phyloP scores from a whole-genome alignment of 805 yeast genomes.

The Candida verbasci region DNA sequence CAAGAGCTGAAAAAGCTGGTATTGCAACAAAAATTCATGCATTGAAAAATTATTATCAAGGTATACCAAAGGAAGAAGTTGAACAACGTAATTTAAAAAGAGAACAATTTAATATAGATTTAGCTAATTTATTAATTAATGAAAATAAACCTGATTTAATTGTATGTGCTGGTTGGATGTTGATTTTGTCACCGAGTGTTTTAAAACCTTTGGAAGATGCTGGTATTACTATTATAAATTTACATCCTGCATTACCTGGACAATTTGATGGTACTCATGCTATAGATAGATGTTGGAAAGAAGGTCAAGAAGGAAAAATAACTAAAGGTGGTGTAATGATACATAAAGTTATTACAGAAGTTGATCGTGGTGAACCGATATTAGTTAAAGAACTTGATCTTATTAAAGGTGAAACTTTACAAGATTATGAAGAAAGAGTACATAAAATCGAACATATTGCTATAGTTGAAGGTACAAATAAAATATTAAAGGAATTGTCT shows the following conservation, averaged over 20 bases:
- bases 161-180: slow-evolving; percentile 99
- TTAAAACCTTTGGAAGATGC: slow-evolving; percentile 58
- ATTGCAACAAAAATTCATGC: slow-evolving; percentile 67
- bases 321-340: slow-evolving; percentile 90
- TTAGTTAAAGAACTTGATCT: slow-evolving; percentile 76
- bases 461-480: slow-evolving; percentile 84
- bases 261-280: slow-evolving; percentile 97
- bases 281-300: slow-evolving; percentile 93
- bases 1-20: slow-evolving; percentile 63
- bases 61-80: slow-evolving; percentile 65
- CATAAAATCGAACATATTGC: slow-evolving; percentile 85
- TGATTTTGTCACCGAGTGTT: slow-evolving; percentile 77
- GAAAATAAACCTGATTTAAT: slow-evolving; percentile 70
- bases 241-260: slow-evolving; percentile 97
- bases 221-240: slow-evolving; percentile 75
- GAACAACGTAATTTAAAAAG: slow-evolving; percentile 58
- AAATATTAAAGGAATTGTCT: slow-evolving; percentile 44
- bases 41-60: slow-evolving; percentile 69
- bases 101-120: slow-evolving; percentile 68
- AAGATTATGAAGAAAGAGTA: slow-evolving; percentile 75
- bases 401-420: slow-evolving; percentile 67
- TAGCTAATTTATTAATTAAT: slow-evolving; percentile 60
- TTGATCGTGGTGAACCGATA: slow-evolving; percentile 89
- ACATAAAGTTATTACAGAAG: slow-evolving; percentile 93
- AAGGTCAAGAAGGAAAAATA: slow-evolving; percentile 81